Base-by-base conservation (phyloP, 208 protist genomes). In the Strigomonas oncopelti region DNA sequence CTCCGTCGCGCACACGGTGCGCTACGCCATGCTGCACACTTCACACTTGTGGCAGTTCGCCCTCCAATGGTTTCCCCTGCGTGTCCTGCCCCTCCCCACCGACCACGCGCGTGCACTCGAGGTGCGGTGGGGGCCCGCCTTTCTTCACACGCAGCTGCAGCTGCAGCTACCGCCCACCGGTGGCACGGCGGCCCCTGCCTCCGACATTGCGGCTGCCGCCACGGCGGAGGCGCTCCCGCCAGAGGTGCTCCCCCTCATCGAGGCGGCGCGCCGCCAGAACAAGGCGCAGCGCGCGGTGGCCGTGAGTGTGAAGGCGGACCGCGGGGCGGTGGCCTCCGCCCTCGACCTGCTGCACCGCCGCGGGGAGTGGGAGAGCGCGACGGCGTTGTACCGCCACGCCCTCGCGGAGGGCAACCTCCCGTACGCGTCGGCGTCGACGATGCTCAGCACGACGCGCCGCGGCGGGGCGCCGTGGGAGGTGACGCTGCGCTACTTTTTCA, bases 301-400 rank as follows among this genome's bases (percentile, higher is more conserved):
- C 11, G 66, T 29, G 16, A 69, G 65, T 58, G 63, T 60, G 34
- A 63, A 20, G 42, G 42, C 59, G 14, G 64, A 29, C 29, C 54
- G 64, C n/a, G 34, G 28, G 51, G 25, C 29, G 32, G 68, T 67
- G 60, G 27, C 48, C 54, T 32, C 11, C 24, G 31, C 42, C 1
- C 42, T 48, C 13, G 42, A 48, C 13, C 13, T 69, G 53, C 59
- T 83, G 45, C 67, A 69, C 52, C 70, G 34, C 29, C 72, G 71
- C 29, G 80, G 81, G 16, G 74, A 85, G 46, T 92, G 87, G 87
- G 77, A 85, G 71, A 71, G 72, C 25, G 81, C 83, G 38, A 65
- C 79, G 57, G 45, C 75, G 28, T 72, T 88, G 13, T 92, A 80
- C 70, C 67, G 77, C 34, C 77, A 70, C 29, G 79, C 84, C 0